Base-by-base conservation (phyloP, 306 rosid genomes). In the Morella rubra region DNA sequence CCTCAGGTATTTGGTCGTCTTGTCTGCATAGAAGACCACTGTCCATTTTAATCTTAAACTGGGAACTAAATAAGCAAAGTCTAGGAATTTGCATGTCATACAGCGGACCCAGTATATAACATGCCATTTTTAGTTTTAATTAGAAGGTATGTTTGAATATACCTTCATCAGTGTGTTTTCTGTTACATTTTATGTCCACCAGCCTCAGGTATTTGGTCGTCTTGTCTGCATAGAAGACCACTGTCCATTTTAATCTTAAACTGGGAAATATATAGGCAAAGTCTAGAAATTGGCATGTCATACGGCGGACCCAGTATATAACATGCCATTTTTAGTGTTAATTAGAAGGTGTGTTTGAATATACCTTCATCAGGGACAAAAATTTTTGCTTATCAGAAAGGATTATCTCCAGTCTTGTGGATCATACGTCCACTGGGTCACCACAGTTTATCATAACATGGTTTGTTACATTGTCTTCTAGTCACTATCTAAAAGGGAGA, bases 161-260 rank as follows among this genome's bases (percentile, higher is more conserved):
- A 46, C 51, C 11, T 7, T 7, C 11, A 46, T 12, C 12, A 7
- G 51, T 10, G 62, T 22, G 37, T 55, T 72, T 72, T 61, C 53
- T 64, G 68, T 79, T 11, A 71, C 61, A 27, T 41, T 44, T 72
- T 72, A 62, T 79, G 68, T 12, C 41, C 78, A 42, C 18, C 40
- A 69, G 22, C 47, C 49, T 65, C 0, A n/a, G 70, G 10, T 79
- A 40, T 51, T 56, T 52, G 66, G 16, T 15, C 64, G 70, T 65
- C 47, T 1, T 16, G 24, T 41, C 70, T 0, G 13, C 70, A 20
- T 16, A 27, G 8, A 41, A 65, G 46, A 62, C 19, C 44, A 42
- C 18, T 37, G n/a, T 61, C 45, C 20, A n/a, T n/a, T n/a, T n/a
- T n/a, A n/a, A n/a, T n/a, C n/a, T n/a, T n/a, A n/a, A n/a, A n/a